Evolutionary conservation across 202 grass and related monocot species (phyloP).

Genomic region (Panicum hallii): DNA sequence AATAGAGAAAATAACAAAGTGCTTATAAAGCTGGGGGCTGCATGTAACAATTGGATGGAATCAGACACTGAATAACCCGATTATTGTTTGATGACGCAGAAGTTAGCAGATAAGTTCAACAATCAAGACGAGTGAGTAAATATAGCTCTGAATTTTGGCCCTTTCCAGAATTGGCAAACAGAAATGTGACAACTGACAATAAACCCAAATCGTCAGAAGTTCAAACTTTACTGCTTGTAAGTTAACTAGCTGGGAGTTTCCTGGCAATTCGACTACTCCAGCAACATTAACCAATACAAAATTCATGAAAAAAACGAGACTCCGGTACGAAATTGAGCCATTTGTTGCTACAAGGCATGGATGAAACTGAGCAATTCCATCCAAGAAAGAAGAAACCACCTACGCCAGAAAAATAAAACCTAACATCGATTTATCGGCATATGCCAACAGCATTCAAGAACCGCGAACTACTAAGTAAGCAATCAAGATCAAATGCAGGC

Average conservation of each 20-base stretch:
- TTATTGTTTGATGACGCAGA: not conserved
- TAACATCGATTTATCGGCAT: not conserved
- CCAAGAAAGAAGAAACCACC: constrained; percentile 39
- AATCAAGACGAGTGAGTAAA: constrained; percentile 10
- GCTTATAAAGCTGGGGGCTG: not conserved
- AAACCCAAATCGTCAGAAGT: constrained; percentile 21
- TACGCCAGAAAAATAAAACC: not conserved
- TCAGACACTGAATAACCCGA: not conserved
- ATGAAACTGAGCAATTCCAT: constrained; percentile 7
- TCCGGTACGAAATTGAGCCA: not conserved
- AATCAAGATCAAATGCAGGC: constrained; percentile 18
- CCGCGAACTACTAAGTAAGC: not conserved
- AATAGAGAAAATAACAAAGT: constrained; percentile 27
- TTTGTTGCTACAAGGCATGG: constrained; percentile 27
- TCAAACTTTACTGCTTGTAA: not conserved
- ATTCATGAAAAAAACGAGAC: not conserved
- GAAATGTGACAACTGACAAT: constrained; percentile 8
- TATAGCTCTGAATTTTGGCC: not conserved
- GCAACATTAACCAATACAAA: constrained; percentile 17
- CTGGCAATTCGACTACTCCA: constrained; percentile 22
- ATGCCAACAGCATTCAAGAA: constrained; percentile 33
- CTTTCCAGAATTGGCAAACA: constrained; percentile 12
- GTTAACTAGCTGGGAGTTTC: not conserved
- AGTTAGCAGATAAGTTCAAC: constrained; percentile 13
- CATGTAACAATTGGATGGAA: constrained; percentile 18